Evolutionary conservation across 371 early-diverging fungal species (phyloP).

Genomic region (Apophysomyces ossiformis): DNA sequence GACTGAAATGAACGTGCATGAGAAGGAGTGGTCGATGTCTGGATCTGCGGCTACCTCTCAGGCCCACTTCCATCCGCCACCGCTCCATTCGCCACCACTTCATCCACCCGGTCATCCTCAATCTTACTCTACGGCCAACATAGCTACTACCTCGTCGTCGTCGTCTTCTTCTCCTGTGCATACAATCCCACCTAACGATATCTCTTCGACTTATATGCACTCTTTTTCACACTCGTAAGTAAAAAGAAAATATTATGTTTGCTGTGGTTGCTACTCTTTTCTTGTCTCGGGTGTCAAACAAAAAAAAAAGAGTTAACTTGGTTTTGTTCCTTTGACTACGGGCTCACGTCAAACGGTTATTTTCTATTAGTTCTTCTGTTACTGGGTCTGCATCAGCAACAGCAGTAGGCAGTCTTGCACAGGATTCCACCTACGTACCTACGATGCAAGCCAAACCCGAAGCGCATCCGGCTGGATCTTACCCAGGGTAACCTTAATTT

Average conservation of each 20-base stretch:
- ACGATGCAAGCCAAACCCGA: slow-evolving; percentile 9
- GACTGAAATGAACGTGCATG: slow-evolving; percentile 14
- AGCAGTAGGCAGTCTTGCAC: slow-evolving; percentile 8
- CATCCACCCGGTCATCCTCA: slow-evolving; percentile 8
- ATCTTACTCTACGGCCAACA: background rate
- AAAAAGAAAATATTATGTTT: background rate
- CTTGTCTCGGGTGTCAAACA: background rate
- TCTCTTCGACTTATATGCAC: slow-evolving; percentile 13
- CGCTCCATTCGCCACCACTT: slow-evolving; percentile 5
- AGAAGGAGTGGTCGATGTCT: slow-evolving; percentile 15
- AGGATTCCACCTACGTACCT: background rate
- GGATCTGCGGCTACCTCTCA: slow-evolving; percentile 8
- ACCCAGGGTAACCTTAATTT: slow-evolving; percentile 14
- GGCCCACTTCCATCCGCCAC: slow-evolving; percentile 11
- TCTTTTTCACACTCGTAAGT: slow-evolving; percentile 4
- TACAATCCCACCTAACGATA: slow-evolving; percentile 11
- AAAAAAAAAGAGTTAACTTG: background rate
- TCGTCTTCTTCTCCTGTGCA: slow-evolving; percentile 8
- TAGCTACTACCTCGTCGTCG: background rate
- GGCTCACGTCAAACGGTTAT: background rate
- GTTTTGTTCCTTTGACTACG: background rate
- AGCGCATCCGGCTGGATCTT: slow-evolving; percentile 6
- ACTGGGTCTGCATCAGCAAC: background rate
- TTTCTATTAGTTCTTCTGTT: background rate
- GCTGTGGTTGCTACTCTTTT: background rate